These are phyloP conservation scores for Podila epicladia DNA, from an alignment of 192 early-diverging fungal genomes.

Conservation along the genomic window DNA sequence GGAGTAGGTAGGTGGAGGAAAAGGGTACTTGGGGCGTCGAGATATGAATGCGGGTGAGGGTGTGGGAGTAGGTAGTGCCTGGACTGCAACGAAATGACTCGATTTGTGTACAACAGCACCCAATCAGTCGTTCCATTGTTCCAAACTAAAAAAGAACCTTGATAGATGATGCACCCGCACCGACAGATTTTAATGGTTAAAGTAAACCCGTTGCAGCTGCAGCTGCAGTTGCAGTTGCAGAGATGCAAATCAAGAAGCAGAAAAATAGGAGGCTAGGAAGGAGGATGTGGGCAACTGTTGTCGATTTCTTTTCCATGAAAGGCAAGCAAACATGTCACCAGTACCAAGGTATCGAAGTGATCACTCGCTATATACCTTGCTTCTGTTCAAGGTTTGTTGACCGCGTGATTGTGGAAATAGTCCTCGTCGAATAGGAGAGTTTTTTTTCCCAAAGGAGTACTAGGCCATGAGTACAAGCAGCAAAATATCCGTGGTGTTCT, in stretches of 20 bases:
- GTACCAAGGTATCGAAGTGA: neutral
- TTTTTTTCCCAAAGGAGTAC: neutral
- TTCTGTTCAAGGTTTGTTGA: no score
- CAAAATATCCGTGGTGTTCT: no score
- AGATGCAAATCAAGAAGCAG: no score
- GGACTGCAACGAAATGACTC: neutral
- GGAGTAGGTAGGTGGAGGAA: no score
- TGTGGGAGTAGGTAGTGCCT: no score
- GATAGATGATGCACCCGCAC: neutral
- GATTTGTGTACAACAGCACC: neutral
- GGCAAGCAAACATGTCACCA: conserved; percentile 21
- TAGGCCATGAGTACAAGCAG: neutral
- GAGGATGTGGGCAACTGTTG: neutral
- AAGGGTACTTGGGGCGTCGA: neutral
- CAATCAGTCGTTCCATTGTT: neutral
- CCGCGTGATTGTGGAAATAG: no score
- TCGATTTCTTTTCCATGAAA: conserved; percentile 23
- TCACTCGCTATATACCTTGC: no score
- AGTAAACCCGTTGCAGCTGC: no score
- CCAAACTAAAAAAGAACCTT: conserved; percentile 1
- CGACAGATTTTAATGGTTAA: no score
- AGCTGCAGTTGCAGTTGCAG: no score
- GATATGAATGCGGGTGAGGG: neutral
- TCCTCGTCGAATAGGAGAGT: neutral
- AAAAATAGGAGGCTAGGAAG: neutral